Evolutionary conservation across 352 stramenopile species (phyloP), one percentile per base, ranked within the genome.

Genomic region (Phytophthora macrochlamydospora): DNA sequence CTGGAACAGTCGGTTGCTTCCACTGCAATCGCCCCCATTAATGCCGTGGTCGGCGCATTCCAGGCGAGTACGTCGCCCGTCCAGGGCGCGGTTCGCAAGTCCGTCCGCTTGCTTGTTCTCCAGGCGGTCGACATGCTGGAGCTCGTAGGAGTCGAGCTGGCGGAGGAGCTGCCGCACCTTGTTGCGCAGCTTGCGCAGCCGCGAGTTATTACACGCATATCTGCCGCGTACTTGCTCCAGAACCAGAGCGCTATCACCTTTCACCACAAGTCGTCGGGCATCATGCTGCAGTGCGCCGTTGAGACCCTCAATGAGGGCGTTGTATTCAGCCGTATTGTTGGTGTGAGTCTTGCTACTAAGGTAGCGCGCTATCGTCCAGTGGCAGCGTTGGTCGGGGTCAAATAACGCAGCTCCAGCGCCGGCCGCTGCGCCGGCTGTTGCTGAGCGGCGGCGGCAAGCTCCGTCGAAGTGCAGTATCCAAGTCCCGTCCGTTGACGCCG

Each of bases 101-200:
- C 59, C 51, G 52, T 67, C 40, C 4, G 59, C 52, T 14, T 61
- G 51, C 35, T 56, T 14, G 51, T 67, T 67, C 5, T 32, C 42
- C 7, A 54, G 44, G 1, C 51, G 42, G 59, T 67, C 42, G 32
- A 67, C 48, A 35, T 67, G 59, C 6, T 28, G 31, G 3, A 67
- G 14, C 18, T 24, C 13, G 30, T 30, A 11, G n/a, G 33, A 8
- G 43, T 31, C n/a, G 18, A 61, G 28, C 28, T 38, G 42, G 31
- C 32, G 45, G 6, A 60, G 31, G 4, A 56, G 50, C 4, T 6
- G 29, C 2, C 45, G 50, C 7, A 33, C 37, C 29, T 51, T 45
- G 24, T 60, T 61, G 18, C 59, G 59, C 24, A 67, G 46, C 31
- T 49, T 48, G 3, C 52, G 37, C 6, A 60, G 43, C 12, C 59